Percentiles rank a stretch among this genome's conserved stretches.
phyloP scores from a whole-genome alignment of 2,329 filamentous ascomycete genomes.

The Sarocladiaceae sp. region DNA sequence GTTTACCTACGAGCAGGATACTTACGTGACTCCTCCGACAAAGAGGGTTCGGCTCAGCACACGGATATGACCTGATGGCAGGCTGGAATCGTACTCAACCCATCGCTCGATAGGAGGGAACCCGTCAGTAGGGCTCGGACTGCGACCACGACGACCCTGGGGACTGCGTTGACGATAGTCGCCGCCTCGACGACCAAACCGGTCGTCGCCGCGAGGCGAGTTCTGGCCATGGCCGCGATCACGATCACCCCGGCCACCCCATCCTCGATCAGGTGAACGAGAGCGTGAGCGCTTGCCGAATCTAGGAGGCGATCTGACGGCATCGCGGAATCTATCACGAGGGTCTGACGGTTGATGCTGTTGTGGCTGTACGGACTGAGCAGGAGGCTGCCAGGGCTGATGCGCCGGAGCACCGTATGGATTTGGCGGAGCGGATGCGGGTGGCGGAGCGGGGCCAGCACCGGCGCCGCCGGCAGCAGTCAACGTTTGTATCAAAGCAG shows the following conservation, averaged over 20 bases:
- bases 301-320: slow-evolving; percentile 56
- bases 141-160: slow-evolving; percentile 58
- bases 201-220: slow-evolving; percentile 53
- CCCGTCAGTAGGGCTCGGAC: slow-evolving; percentile 46
- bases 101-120: slow-evolving; percentile 50
- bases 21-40: slow-evolving; percentile 88
- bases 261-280: slow-evolving; percentile 70
- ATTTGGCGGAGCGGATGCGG: slow-evolving; percentile 34
- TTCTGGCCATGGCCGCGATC: slow-evolving; percentile 69
- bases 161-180: slow-evolving; percentile 90
- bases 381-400: slow-evolving; percentile 21
- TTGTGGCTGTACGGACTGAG: slow-evolving; percentile 15
- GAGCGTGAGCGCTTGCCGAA: slow-evolving; percentile 63
- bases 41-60: slow-evolving; percentile 93
- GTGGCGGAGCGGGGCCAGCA: slow-evolving; percentile 28
- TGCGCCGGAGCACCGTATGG: slow-evolving; percentile 30
- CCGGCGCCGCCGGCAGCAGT: slow-evolving; percentile 29
- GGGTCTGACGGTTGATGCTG: slow-evolving; percentile 48
- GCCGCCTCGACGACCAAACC: slow-evolving; percentile 45
- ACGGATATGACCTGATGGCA: slow-evolving; percentile 77
- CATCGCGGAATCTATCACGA: slow-evolving; percentile 42
- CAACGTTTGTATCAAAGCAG: slow-evolving; percentile 48
- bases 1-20: slow-evolving; percentile 17
- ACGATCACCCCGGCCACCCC: slow-evolving; percentile 56
- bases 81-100: slow-evolving; percentile 68